Evolutionary conservation across 768 basidiomycete species (phyloP).

Genomic region (Candolleomyces aberdarensis): DNA sequence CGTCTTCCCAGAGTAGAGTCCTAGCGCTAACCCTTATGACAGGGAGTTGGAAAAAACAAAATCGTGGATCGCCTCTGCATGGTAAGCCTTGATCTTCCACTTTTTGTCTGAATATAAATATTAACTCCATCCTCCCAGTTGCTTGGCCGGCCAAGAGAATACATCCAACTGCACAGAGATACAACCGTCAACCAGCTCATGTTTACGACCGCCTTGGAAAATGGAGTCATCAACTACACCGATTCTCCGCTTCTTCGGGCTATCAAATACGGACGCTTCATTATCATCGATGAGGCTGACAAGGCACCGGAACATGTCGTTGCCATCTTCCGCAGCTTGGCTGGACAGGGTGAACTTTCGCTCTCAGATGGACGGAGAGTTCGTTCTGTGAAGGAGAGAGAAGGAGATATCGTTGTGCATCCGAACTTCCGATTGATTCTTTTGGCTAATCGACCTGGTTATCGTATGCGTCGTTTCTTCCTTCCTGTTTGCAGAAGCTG

Average conservation of each 20-base stretch:
- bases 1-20: not conserved
- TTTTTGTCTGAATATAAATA: no score
- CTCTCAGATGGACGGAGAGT: constrained; percentile 63
- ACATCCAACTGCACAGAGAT: constrained; percentile 68
- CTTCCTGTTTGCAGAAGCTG: not conserved
- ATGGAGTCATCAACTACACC: constrained; percentile 54
- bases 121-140: constrained; percentile 32
- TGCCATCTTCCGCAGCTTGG: constrained; percentile 67
- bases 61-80: constrained; percentile 63
- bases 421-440: constrained; percentile 62
- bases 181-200: constrained; percentile 70
- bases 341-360: constrained; percentile 61
- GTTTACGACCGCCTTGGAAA: constrained; percentile 61
- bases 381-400: constrained; percentile 39
- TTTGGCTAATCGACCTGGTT: constrained; percentile 66
- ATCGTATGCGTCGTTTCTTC: constrained; percentile 42
- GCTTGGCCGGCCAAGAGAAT: constrained; percentile 60
- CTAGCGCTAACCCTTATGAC: not conserved
- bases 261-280: constrained; percentile 57
- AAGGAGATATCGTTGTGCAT: constrained; percentile 58
- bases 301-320: constrained; percentile 75
- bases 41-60: constrained; percentile 74
- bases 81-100: constrained; percentile 24
- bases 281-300: constrained; percentile 71
- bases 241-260: constrained; percentile 68